Evolutionary conservation across 768 basidiomycete species (phyloP).

Genomic region (Russula vinacea): DNA sequence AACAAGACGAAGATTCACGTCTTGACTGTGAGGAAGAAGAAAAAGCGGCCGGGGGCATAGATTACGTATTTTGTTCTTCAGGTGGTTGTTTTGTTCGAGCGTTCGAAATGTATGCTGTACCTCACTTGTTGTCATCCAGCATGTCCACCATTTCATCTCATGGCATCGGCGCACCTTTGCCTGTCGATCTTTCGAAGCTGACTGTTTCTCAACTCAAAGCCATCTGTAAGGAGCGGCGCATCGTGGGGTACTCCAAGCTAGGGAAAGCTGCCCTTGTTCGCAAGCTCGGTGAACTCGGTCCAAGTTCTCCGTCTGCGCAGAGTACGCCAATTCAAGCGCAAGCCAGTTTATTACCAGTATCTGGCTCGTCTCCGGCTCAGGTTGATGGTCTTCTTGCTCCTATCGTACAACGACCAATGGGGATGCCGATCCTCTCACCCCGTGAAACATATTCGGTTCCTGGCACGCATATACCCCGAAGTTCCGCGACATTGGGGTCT

Average conservation of each 20-base stretch:
- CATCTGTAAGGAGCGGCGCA: conserved; percentile 60
- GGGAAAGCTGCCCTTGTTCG: conserved; percentile 54
- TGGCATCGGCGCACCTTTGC: neutral
- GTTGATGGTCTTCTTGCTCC: neutral
- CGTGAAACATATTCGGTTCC: neutral
- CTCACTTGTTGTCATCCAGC: neutral
- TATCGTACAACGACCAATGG: neutral
- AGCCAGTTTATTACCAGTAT: neutral
- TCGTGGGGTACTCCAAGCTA: conserved; percentile 67
- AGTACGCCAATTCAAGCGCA: neutral
- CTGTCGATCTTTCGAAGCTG: conserved; percentile 37
- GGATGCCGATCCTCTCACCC: too few species aligned
- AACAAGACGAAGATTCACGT: conserved; percentile 47
- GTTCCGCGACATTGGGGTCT: neutral
- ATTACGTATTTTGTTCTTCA: neutral
- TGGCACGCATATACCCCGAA: conserved; percentile 13
- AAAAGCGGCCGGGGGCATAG: conserved; percentile 34
- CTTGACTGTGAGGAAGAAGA: conserved; percentile 56
- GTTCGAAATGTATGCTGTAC: neutral
- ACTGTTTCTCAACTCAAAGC: conserved; percentile 64
- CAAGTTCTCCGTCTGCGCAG: conserved; percentile 6
- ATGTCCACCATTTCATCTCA: conserved; percentile 9
- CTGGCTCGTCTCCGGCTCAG: neutral
- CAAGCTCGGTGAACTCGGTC: conserved; percentile 38
- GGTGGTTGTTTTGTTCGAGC: too few species aligned